These are phyloP conservation scores for Avena sativa DNA, from an alignment of 176 grass and related monocot genomes.

Conservation along the genomic window DNA sequence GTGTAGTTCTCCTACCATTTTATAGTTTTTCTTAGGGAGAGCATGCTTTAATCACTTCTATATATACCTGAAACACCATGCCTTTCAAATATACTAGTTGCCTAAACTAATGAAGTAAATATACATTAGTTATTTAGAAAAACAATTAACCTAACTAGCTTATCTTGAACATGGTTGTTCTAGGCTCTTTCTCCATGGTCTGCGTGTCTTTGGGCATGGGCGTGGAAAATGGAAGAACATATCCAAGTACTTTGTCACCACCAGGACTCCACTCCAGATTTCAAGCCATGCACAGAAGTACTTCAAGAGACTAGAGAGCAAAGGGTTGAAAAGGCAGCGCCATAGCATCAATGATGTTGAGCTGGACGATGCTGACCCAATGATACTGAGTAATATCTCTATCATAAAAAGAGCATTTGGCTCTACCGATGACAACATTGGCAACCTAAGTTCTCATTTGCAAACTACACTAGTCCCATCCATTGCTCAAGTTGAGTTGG, in stretches of 20 bases:
- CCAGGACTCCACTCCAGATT: not conserved
- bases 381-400: not conserved
- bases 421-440: not conserved
- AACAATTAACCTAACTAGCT: not conserved
- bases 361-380: not conserved
- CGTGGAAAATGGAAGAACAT: conserved; percentile 31
- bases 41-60: not conserved
- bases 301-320: not conserved
- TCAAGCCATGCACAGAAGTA: conserved; percentile 37
- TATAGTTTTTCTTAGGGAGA: not conserved
- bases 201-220: not conserved
- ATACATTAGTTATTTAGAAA: not conserved
- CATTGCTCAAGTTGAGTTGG: no score
- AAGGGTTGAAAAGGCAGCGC: not conserved
- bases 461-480: no score
- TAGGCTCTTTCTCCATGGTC: conserved; percentile 25
- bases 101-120: not conserved
- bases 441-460: no score
- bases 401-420: no score
- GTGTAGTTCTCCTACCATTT: not conserved
- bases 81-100: not conserved
- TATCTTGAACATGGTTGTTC: not conserved
- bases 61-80: not conserved
- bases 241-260: conserved; percentile 13
- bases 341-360: not conserved